Base-by-base conservation (phyloP, 177 flowering plant genomes). In the Tripterygium wilfordii region DNA sequence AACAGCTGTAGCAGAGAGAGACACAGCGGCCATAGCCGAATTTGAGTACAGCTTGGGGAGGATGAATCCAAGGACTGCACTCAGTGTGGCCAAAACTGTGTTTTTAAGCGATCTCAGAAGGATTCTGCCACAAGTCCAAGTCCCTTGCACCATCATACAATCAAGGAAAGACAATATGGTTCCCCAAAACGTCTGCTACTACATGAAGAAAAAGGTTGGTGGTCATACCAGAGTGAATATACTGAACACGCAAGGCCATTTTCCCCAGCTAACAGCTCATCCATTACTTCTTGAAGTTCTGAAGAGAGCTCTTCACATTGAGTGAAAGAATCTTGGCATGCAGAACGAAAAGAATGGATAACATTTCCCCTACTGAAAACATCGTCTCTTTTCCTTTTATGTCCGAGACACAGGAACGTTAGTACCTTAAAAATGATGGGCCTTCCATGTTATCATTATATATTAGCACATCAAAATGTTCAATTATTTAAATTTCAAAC, bases 101-200 rank as follows among this genome's bases (percentile, higher is more conserved):
- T 69, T 65, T 24, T 21, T 30, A 4, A 62, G 67, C 17, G 70
- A 69, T 35, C 15, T 37, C 1, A 58, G 70, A 32, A 1, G n/a
- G 21, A 19, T 53, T 2, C 38, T 70, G 10, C 36, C 41, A 7
- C 36, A 20, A 12, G 67, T 70, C 14, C 10, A 1, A 22, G 58
- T 64, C 5, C 67, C 69, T 15, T 63, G 64, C 55, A 48, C 51
- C 39, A 64, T 71, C 2, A 63, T 71, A 8, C 76, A 63, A 45
- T 49, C 69, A 29, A 16, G 16, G 18, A 58, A 42, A 2, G 76
- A 71, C 20, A 0, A 12, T 2, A 27, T 59, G 0, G 69, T 61
- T 19, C 72, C 76, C 10, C 9, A 26, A n/a, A 23, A 28, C 3
- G 67, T 67, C 13, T 45, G 72, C 13, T 45, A 25, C 10, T 71